phyloP scores from a whole-genome alignment of 768 basidiomycete genomes.

The Tulasnella sp. region DNA sequence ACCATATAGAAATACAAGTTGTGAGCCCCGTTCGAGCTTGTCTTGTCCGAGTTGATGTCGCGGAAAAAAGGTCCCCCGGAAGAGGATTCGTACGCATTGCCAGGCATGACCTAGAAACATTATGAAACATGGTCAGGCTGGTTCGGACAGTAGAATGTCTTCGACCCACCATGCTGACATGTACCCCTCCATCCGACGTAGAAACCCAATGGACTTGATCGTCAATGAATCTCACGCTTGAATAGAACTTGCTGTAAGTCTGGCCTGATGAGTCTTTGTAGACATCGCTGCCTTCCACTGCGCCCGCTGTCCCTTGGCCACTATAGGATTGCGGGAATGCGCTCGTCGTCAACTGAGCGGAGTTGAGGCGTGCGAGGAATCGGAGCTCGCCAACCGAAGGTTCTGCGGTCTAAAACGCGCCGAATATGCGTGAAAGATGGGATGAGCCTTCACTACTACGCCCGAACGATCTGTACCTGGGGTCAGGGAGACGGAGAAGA shows the following conservation, averaged over 20 bases:
- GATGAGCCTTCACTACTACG: background rate
- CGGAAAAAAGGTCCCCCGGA: conserved; percentile 59
- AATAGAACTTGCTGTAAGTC: conserved; percentile 53
- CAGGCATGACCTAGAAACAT: conserved; percentile 42
- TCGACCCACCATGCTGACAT: background rate
- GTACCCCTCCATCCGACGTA: conserved; percentile 50
- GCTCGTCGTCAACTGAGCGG: conserved; percentile 50
- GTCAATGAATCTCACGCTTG: conserved; percentile 51
- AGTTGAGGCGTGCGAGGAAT: conserved; percentile 52
- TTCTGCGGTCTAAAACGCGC: background rate
- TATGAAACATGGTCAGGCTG: background rate
- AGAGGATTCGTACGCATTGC: conserved; percentile 52
- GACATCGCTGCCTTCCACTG: conserved; percentile 57
- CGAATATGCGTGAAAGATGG: background rate
- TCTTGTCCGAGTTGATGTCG: conserved; percentile 39
- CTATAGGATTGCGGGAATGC: conserved; percentile 50
- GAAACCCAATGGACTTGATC: conserved; percentile 57
- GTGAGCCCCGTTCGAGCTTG: background rate
- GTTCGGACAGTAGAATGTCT: too few species aligned
- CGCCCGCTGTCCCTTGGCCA: conserved; percentile 46
- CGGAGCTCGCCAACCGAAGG: conserved; percentile 52
- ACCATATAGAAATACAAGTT: conserved; percentile 29
- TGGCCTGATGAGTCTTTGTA: conserved; percentile 50
- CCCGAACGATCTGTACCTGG: background rate
- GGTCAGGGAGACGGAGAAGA: too few species aligned